phyloP scores from a whole-genome alignment of 371 early-diverging fungal genomes.

The Fennellomyces sp. region DNA sequence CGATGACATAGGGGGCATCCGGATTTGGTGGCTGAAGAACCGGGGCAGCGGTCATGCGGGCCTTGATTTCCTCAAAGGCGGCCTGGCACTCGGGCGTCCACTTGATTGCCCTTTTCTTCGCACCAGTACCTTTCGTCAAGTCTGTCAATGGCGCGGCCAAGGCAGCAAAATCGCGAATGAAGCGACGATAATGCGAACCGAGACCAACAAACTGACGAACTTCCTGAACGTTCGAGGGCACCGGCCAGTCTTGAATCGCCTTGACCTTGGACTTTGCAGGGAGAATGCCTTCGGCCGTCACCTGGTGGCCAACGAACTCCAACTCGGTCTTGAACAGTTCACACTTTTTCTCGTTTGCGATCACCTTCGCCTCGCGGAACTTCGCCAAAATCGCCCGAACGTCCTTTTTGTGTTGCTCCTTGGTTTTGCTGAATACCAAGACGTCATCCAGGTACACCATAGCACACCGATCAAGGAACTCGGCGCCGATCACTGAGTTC shows the following conservation, averaged over 20 bases:
- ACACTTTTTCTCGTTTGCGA: constrained; percentile 55
- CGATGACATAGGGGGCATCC: constrained; percentile 17
- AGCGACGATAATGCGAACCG: constrained; percentile 20
- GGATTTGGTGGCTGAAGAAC: constrained; percentile 22
- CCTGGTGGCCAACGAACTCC: constrained; percentile 41
- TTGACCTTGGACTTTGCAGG: constrained; percentile 30
- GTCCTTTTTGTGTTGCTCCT: constrained; percentile 39
- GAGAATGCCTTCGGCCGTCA: constrained; percentile 29
- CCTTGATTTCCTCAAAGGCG: constrained; percentile 15
- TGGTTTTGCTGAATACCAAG: constrained; percentile 52
- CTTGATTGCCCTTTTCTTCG: neutral
- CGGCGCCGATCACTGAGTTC: constrained; percentile 50
- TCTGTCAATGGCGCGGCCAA: constrained; percentile 4
- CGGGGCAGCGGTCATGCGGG: constrained; percentile 5
- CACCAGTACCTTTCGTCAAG: neutral
- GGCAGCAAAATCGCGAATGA: neutral
- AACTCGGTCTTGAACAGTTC: constrained; percentile 31
- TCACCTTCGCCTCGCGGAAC: constrained; percentile 35
- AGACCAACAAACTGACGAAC: constrained; percentile 39
- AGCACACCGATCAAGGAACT: constrained; percentile 44
- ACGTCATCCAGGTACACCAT: constrained; percentile 64
- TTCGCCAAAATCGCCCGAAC: constrained; percentile 32
- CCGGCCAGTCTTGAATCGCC: no score
- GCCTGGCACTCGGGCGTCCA: constrained; percentile 8
- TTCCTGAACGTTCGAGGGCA: constrained; percentile 33